Conservation (phyloP, 805 yeast species). For the Ogataea allantospora region DNA sequence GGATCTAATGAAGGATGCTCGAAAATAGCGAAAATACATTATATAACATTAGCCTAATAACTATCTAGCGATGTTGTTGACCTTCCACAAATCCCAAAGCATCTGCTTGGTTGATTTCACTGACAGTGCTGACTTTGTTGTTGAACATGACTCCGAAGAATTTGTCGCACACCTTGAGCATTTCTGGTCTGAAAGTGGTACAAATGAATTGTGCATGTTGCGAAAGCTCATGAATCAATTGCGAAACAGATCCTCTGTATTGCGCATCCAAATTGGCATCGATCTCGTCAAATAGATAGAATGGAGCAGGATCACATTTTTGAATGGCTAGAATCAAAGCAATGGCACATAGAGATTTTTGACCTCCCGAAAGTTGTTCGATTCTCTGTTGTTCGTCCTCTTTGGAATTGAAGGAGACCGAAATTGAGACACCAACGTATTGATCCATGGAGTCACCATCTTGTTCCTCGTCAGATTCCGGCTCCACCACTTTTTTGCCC, state of each 20-base stretch:
- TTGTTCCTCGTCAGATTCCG: slow-evolving; percentile 19
- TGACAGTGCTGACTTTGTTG: slow-evolving; percentile 76
- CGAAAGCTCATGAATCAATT: slow-evolving; percentile 64
- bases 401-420: slow-evolving; percentile 86
- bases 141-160: slow-evolving; percentile 85
- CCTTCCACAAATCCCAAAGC: slow-evolving; percentile 87
- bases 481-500: slow-evolving; percentile 12
- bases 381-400: slow-evolving; percentile 81
- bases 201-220: slow-evolving; percentile 84
- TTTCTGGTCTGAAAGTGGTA: slow-evolving; percentile 93
- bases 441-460: slow-evolving; percentile 42
- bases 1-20: slow-evolving; percentile 47
- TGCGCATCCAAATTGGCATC: slow-evolving; percentile 95
- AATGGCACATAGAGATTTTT: slow-evolving; percentile 93
- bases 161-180: slow-evolving; percentile 81
- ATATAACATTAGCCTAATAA: not conserved
- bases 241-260: slow-evolving; percentile 84
- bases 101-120: slow-evolving; percentile 64
- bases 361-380: slow-evolving; percentile 95
- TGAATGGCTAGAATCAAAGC: slow-evolving; percentile 93
- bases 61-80: slow-evolving; percentile 35
- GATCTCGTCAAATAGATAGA: slow-evolving; percentile 92
- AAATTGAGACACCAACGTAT: slow-evolving; percentile 78
- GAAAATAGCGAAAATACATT: slow-evolving; percentile 21
- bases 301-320: slow-evolving; percentile 95